phyloP scores from a whole-genome alignment of 1,284 basidiomycete genomes.

The Exsudoporus floridanus region DNA sequence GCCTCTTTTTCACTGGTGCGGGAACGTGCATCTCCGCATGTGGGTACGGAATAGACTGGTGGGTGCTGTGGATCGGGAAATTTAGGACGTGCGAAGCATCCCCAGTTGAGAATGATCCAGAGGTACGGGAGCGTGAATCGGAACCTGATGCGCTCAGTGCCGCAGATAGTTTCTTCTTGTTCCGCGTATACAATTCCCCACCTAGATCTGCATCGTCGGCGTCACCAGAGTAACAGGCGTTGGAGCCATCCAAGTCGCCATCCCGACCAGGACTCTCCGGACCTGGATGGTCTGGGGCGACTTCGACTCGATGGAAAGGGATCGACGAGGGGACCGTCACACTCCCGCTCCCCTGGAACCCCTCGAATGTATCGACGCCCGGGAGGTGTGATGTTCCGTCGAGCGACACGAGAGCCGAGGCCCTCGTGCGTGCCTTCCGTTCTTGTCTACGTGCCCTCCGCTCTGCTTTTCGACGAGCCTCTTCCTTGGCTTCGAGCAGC shows the following conservation, averaged over 20 bases:
- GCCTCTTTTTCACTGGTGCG: slow-evolving; percentile 22
- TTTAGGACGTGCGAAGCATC: slow-evolving; percentile 24
- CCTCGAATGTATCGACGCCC: slow-evolving; percentile 49
- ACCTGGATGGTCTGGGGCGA: not conserved
- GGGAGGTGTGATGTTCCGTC: slow-evolving; percentile 17
- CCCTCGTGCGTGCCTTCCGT: slow-evolving; percentile 47
- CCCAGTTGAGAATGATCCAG: slow-evolving; percentile 45
- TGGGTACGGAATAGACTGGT: slow-evolving; percentile 26
- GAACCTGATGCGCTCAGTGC: slow-evolving; percentile 44
- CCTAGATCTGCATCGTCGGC: slow-evolving; percentile 60
- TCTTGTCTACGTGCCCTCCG: slow-evolving; percentile 45
- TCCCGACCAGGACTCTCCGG: not conserved
- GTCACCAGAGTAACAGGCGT: slow-evolving; percentile 37
- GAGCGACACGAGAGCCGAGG: slow-evolving; percentile 43
- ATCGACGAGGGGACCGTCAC: not conserved
- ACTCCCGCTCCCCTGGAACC: slow-evolving; percentile 52
- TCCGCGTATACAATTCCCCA: slow-evolving; percentile 51
- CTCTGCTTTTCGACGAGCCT: slow-evolving; percentile 47
- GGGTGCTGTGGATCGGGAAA: slow-evolving; percentile 6
- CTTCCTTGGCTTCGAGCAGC: slow-evolving; percentile 40
- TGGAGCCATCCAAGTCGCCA: not conserved
- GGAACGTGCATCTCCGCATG: slow-evolving; percentile 30
- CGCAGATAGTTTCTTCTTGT: slow-evolving; percentile 30
- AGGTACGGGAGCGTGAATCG: slow-evolving; percentile 59
- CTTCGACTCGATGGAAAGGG: not conserved